A percentile compares a stretch with the other conserved stretches of the same genome.
Conservation (phyloP, 768 basidiomycete genomes). For the Tricholoma saponaceum region DNA sequence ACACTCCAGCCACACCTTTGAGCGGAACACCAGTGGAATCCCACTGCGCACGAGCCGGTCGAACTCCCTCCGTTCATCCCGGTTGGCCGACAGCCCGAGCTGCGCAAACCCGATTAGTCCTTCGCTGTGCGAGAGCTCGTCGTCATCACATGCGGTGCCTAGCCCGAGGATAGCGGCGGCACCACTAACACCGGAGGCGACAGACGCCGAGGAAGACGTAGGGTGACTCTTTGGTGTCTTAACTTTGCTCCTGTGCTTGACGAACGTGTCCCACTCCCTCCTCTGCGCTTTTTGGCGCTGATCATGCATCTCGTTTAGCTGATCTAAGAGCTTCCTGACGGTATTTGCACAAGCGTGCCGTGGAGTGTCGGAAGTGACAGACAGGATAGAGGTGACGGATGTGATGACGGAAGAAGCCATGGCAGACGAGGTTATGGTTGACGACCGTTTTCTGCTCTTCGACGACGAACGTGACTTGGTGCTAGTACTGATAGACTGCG, state of each 20-base stretch:
- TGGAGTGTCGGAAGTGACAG: constrained; percentile 58
- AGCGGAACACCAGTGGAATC: constrained; percentile 83
- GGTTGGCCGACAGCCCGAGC: constrained; percentile 72
- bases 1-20: constrained; percentile 91
- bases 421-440: constrained; percentile 27
- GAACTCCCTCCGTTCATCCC: constrained; percentile 78
- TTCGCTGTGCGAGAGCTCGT: constrained; percentile 77
- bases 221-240: constrained; percentile 29
- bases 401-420: constrained; percentile 17
- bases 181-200: constrained; percentile 29
- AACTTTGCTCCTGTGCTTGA: constrained; percentile 60
- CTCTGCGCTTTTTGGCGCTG: constrained; percentile 62
- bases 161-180: constrained; percentile 69
- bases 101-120: constrained; percentile 90
- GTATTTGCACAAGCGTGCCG: constrained; percentile 74
- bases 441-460: constrained; percentile 44
- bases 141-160: constrained; percentile 58
- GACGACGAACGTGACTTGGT: constrained; percentile 49
- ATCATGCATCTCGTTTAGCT: constrained; percentile 82
- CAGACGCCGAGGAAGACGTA: constrained; percentile 17
- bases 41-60: constrained; percentile 77
- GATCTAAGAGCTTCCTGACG: constrained; percentile 65
- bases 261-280: constrained; percentile 87
- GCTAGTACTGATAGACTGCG: constrained; percentile 28
- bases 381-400: constrained; percentile 50